Percentiles rank a stretch among this genome's conserved stretches.
phyloP scores from a whole-genome alignment of 768 basidiomycete species.

The Tulasnella sp. region DNA sequence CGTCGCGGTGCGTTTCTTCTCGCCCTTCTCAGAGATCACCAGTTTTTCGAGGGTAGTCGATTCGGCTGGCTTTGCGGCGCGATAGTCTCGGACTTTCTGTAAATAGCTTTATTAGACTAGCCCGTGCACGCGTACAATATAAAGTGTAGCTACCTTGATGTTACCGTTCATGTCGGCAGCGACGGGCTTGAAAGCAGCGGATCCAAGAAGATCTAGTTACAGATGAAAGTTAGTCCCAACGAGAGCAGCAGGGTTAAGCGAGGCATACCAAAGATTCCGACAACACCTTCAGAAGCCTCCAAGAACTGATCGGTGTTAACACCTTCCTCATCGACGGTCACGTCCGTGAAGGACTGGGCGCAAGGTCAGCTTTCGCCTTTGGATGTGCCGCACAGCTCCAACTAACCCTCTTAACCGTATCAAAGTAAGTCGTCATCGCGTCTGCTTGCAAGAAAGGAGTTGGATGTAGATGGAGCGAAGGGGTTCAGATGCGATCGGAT shows the following conservation, averaged over 20 bases:
- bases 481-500: not conserved
- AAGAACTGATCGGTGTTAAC: constrained; percentile 82
- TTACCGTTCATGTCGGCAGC: constrained; percentile 84
- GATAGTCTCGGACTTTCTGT: constrained; percentile 85
- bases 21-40: constrained; percentile 66
- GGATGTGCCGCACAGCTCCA: not conserved
- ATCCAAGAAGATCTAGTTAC: constrained; percentile 66
- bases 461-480: not conserved
- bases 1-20: constrained; percentile 82
- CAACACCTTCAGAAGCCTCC: constrained; percentile 78
- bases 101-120: not conserved
- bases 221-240: not conserved
- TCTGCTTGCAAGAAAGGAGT: not conserved
- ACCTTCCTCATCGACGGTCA: constrained; percentile 72
- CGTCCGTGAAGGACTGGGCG: constrained; percentile 89
- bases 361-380: not conserved
- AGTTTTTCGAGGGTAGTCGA: constrained; percentile 77
- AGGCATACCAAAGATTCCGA: constrained; percentile 77
- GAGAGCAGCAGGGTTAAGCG: not conserved
- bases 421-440: constrained; percentile 22
- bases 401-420: constrained; percentile 19
- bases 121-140: not conserved
- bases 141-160: constrained; percentile 51
- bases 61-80: constrained; percentile 48
- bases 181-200: constrained; percentile 70